Conservation (phyloP, 1,139 yeast species). For the Geotrichum candidum region DNA sequence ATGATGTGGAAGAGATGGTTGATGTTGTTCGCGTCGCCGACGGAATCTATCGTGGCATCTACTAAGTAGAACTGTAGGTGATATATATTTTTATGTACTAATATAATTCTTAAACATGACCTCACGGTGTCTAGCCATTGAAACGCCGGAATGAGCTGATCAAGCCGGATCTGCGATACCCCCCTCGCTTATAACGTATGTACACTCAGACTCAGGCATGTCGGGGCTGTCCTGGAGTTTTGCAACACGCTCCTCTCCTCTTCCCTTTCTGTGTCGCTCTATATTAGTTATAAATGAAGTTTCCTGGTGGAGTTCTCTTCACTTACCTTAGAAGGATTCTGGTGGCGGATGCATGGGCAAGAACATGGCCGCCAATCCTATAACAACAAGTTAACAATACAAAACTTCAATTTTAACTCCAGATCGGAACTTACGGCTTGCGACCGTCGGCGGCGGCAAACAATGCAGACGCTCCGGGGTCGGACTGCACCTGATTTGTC, state of each 20-base stretch:
- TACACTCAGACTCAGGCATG: conserved; percentile 55
- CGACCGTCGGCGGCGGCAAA: conserved; percentile 62
- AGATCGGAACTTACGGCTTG: conserved; percentile 40
- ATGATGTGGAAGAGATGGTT: conserved; percentile 64
- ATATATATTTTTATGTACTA: not conserved
- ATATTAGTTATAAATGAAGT: not conserved
- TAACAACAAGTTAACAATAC: not conserved
- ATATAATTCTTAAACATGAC: not conserved
- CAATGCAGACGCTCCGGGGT: conserved; percentile 60
- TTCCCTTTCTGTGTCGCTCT: conserved; percentile 43
- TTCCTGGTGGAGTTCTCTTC: not conserved
- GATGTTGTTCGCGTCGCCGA: conserved; percentile 69
- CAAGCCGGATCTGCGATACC: conserved; percentile 46
- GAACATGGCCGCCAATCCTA: conserved; percentile 54
- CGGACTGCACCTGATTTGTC: conserved; percentile 63
- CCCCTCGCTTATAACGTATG: conserved; percentile 48
- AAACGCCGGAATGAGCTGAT: not conserved
- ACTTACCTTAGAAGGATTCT: conserved; percentile 42
- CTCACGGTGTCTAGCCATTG: not conserved
- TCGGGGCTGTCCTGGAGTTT: conserved; percentile 58
- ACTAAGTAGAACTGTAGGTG: not conserved
- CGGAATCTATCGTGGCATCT: conserved; percentile 53
- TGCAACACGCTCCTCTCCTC: conserved; percentile 62
- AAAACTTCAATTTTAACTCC: not conserved
- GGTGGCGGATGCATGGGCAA: conserved; percentile 62